Evolutionary conservation across 805 yeast species (phyloP).

Genomic region (Yarrowia porcina): DNA sequence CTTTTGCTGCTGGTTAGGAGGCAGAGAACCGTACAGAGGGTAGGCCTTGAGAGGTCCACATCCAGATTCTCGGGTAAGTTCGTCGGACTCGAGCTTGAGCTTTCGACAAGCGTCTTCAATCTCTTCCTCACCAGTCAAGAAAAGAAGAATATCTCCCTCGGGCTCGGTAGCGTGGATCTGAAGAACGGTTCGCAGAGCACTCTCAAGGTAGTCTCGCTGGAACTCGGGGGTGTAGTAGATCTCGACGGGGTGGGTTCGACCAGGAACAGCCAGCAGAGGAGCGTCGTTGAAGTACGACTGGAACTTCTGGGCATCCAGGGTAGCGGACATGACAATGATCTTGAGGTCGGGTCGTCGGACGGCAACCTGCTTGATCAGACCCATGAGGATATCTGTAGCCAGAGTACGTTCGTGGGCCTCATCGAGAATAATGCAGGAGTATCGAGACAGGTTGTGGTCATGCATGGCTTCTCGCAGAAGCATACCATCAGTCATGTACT

Average conservation of each 20-base stretch:
- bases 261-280: conserved; percentile 93
- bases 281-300: conserved; percentile 87
- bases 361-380: conserved; percentile 79
- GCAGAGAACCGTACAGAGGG: conserved; percentile 93
- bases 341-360: conserved; percentile 81
- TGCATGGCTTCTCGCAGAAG: conserved; percentile 95
- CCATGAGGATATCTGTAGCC: conserved; percentile 96
- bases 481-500: conserved; percentile 99
- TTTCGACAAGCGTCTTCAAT: conserved; percentile 95
- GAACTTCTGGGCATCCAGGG: conserved; percentile 94
- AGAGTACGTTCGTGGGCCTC: conserved; percentile 98
- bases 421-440: conserved; percentile 88
- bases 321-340: conserved; percentile 94
- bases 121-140: conserved; percentile 95
- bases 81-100: conserved; percentile 83
- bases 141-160: conserved; percentile 82
- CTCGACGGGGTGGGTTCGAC: conserved; percentile 97
- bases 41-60: conserved; percentile 88
- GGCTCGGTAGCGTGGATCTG: conserved; percentile 97
- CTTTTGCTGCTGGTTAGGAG: conserved; percentile 91
- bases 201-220: conserved; percentile 90
- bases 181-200: conserved; percentile 90
- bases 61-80: conserved; percentile 78
- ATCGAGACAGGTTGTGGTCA: conserved; percentile 74
- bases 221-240: conserved; percentile 95